Conservation (phyloP, 2,329 filamentous ascomycete genomes). For the Ophiobolus disseminans region DNA sequence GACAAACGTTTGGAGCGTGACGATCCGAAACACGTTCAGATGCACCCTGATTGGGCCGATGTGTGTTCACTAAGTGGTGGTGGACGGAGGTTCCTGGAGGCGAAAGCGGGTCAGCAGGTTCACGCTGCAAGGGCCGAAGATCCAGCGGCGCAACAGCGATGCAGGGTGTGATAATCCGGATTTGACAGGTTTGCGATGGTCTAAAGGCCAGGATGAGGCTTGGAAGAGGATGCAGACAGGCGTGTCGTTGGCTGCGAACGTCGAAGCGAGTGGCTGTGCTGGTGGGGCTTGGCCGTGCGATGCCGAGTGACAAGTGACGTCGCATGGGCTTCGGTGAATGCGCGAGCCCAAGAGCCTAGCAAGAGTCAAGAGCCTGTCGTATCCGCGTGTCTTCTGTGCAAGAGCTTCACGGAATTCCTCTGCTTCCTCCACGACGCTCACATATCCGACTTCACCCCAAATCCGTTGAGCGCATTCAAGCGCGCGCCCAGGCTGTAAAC, state of each 20-base stretch:
- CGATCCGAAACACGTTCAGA: conserved; percentile 15
- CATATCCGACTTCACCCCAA: neutral
- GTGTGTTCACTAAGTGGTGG: conserved; percentile 8
- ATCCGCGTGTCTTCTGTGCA: conserved; percentile 10
- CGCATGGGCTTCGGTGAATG: conserved; percentile 11
- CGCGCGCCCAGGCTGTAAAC: conserved; percentile 32
- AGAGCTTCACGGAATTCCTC: conserved; percentile 14
- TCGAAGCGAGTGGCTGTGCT: conserved; percentile 21
- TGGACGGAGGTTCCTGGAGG: conserved; percentile 31
- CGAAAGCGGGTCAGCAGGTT: conserved; percentile 36
- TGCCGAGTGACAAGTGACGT: conserved; percentile 9
- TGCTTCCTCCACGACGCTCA: conserved; percentile 6
- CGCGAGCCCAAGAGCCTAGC: conserved; percentile 17
- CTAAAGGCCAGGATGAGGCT: conserved; percentile 19
- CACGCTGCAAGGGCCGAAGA: conserved; percentile 44
- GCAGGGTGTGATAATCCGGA: conserved; percentile 16
- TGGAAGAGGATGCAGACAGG: conserved; percentile 9
- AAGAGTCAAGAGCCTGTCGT: conserved; percentile 15
- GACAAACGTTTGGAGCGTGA: conserved; percentile 23
- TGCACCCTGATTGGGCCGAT: conserved; percentile 22
- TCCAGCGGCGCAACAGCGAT: conserved; percentile 24
- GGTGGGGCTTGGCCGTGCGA: conserved; percentile 6
- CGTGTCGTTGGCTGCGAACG: conserved; percentile 17
- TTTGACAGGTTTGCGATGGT: conserved; percentile 12
- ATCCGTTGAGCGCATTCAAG: conserved; percentile 31